phyloP scores from a whole-genome alignment of 2,329 filamentous ascomycete genomes.

The Dactylellina parvicollis region DNA sequence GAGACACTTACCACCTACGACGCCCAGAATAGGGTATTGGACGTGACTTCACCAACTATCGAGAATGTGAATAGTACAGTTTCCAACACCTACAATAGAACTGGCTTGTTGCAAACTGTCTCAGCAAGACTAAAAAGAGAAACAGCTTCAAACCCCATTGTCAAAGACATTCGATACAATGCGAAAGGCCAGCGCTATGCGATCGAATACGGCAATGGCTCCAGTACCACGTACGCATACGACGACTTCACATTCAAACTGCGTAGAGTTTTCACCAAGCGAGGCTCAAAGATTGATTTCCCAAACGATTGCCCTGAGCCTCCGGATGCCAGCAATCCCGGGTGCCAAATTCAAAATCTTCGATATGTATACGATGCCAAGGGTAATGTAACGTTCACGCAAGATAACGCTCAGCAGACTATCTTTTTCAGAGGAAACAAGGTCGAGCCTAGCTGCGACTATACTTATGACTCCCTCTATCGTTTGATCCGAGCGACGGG shows the following conservation, averaged over 20 bases:
- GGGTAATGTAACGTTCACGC: conserved; percentile 52
- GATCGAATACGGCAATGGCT: conserved; percentile 22
- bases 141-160: background rate
- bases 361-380: conserved; percentile 55
- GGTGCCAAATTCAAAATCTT: conserved; percentile 25
- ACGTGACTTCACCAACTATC: background rate
- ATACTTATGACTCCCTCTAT: conserved; percentile 37
- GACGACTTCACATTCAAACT: background rate
- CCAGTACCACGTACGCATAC: conserved; percentile 25
- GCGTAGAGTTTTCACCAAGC: background rate
- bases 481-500: conserved; percentile 34
- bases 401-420: conserved; percentile 56
- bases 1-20: background rate
- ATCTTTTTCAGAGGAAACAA: conserved; percentile 55
- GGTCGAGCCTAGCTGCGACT: conserved; percentile 47
- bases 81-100: background rate
- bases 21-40: background rate
- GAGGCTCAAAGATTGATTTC: background rate
- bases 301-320: too few species aligned
- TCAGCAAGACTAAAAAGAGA: background rate
- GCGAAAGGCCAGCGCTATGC: background rate
- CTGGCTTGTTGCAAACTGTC: background rate
- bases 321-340: too few species aligned
- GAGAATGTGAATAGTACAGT: background rate
- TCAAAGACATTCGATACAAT: conserved; percentile 25